Evolutionary conservation across 768 basidiomycete species (phyloP), one percentile per base, ranked within the genome.

Genomic region (Boletales sp.): DNA sequence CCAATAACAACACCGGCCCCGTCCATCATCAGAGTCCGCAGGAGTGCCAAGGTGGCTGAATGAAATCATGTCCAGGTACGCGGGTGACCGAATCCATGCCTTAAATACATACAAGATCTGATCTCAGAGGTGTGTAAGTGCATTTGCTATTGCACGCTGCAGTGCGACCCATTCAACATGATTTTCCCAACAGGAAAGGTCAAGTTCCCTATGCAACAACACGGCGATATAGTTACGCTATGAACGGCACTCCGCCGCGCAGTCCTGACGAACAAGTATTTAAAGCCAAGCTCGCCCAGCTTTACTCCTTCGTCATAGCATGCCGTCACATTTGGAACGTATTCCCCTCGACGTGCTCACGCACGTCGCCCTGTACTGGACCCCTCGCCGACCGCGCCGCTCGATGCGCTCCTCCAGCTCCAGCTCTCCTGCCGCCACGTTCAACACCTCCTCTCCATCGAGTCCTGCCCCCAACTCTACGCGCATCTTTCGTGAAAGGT

Each of bases 261-360:
- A 57, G 50, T 59, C 45, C 32, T 58, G 44, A 43, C 40, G 35
- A 54, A 51, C 37, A 45, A 41, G 58, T 58, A 64, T 62, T 66
- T 66, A 66, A 61, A 51, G 52, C 54, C 36, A 27, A 27, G 24
- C 51, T 31, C 36, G 10, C 39, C 44, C 46, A 35, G 34, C 18
- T 41, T 50, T 47, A 5, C 43, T 13, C 43, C 58, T 48, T 54
- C 58, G 59, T 52, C 47, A 56, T 54, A 45, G 56, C 32, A 82
- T 80, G 79, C 30, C 68, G 54, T 74, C 77, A 50, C 62, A 59
- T 44, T 66, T 86, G 43, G 76, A 81, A 46, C 63, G 57, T 3
- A 59, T 84, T 34, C 82, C 84, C 18, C 66, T 66, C 56, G 82
- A 86, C 57, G 64, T 87, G 53, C 74, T 86, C 15, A 76, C 76